phyloP scores from a whole-genome alignment of 1,284 basidiomycete species.

The Rhodotorula sp. region DNA sequence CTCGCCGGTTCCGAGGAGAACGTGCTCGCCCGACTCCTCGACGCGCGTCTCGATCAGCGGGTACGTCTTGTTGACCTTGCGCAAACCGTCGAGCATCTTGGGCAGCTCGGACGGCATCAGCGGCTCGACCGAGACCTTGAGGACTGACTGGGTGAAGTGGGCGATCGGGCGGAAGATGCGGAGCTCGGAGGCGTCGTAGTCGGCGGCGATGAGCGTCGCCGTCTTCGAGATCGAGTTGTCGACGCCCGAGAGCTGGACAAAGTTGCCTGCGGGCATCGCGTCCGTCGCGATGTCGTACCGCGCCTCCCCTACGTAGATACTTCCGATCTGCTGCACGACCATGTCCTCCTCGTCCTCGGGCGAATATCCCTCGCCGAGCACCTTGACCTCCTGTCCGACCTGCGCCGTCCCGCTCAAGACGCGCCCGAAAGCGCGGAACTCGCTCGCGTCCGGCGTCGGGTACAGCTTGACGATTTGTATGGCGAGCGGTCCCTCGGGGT shows the following conservation, averaged over 20 bases:
- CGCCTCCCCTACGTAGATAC: slow-evolving; percentile 84
- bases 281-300: slow-evolving; percentile 86
- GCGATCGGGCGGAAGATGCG: slow-evolving; percentile 93
- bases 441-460: slow-evolving; percentile 90
- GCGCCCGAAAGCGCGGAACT: slow-evolving; percentile 92
- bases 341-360: slow-evolving; percentile 99
- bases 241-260: slow-evolving; percentile 87
- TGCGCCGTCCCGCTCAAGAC: slow-evolving; percentile 86
- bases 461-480: slow-evolving; percentile 92
- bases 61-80: slow-evolving; percentile 97
- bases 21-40: slow-evolving; percentile 97
- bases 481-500: slow-evolving; percentile 82
- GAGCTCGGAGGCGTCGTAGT: slow-evolving; percentile 66
- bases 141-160: slow-evolving; percentile 94
- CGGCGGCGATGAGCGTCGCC: slow-evolving; percentile 69
- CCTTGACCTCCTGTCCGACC: slow-evolving; percentile 81
- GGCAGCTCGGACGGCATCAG: slow-evolving; percentile 96
- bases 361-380: slow-evolving; percentile 95
- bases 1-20: slow-evolving; percentile 94
- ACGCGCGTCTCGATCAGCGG: slow-evolving; percentile 92
- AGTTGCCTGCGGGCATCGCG: slow-evolving; percentile 85
- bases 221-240: slow-evolving; percentile 94
- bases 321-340: slow-evolving; percentile 79
- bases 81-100: slow-evolving; percentile 95
- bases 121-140: slow-evolving; percentile 98